These are phyloP conservation scores for Amborella trichopoda DNA, from an alignment of 164 flowering plant genomes.

Conservation along the genomic window DNA sequence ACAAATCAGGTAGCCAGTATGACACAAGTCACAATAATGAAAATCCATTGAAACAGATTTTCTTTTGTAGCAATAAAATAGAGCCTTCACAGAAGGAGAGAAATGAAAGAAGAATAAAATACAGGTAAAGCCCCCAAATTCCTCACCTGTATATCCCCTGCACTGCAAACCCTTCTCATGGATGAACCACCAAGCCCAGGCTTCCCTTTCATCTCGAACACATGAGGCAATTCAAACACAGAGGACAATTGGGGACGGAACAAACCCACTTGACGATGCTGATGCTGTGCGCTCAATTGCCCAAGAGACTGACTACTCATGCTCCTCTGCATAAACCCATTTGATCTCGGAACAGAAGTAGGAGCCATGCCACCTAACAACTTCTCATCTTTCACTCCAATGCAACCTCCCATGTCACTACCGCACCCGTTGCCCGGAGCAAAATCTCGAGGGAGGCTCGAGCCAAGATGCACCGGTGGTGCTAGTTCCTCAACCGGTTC, in stretches of 20 bases:
- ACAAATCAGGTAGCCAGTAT: not conserved
- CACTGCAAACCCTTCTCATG: constrained; percentile 2
- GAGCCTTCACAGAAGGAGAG: not conserved
- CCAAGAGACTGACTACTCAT: not conserved
- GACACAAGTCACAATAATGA: not conserved
- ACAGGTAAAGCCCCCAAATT: not conserved
- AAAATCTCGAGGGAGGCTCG: no score
- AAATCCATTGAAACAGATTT: not conserved
- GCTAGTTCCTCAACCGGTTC: no score
- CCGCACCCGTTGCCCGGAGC: no score
- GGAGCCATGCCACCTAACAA: no score
- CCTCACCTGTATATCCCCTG: not conserved
- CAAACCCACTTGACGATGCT: not conserved
- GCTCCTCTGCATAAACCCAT: no score
- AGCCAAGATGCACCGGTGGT: no score
- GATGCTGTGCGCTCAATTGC: not conserved
- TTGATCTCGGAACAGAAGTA: no score
- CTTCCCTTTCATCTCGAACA: not conserved
- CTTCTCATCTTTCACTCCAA: no score
- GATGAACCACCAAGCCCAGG: not conserved
- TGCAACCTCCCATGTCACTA: no score
- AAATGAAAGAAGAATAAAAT: not conserved
- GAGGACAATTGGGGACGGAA: not conserved
- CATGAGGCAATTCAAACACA: not conserved
- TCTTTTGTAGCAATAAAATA: not conserved